These are phyloP conservation scores for Aspergillus diversus DNA, from an alignment of 495 filamentous ascomycete genomes.

Conservation along the genomic window DNA sequence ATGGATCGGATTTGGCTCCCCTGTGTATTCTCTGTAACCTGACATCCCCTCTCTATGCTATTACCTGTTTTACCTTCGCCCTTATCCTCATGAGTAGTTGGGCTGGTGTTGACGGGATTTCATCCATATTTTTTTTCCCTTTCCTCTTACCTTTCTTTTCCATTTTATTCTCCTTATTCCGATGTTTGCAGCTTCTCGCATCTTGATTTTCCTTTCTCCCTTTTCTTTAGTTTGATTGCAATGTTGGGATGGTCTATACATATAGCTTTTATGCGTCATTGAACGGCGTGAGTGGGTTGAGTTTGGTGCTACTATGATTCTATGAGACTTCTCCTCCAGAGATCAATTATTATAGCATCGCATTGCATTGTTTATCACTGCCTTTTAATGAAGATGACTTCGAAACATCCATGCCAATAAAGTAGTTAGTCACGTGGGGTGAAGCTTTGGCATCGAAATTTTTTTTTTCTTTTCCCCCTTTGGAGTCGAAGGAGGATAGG, in stretches of 20 bases:
- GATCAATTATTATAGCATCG: not conserved
- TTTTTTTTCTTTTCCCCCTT: not conserved
- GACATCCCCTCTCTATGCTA: conserved; percentile 11
- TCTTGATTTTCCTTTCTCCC: conserved; percentile 12
- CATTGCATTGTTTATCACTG: conserved; percentile 5
- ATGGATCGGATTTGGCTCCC: conserved; percentile 14
- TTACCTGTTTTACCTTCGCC: conserved; percentile 9
- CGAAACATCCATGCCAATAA: not conserved
- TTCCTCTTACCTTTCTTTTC: conserved; percentile 5
- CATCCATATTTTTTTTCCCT: conserved; percentile 21
- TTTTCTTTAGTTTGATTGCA: conserved; percentile 21
- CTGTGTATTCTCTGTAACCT: conserved; percentile 20
- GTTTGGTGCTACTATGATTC: conserved; percentile 19
- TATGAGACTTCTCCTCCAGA: conserved; percentile 7
- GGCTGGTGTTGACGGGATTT: conserved; percentile 27
- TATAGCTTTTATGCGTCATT: conserved; percentile 24
- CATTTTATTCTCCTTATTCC: not conserved
- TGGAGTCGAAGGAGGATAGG: not conserved
- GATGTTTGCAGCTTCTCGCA: conserved; percentile 7
- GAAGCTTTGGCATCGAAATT: conserved; percentile 10
- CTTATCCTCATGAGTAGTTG: conserved; percentile 22
- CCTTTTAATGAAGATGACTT: not conserved
- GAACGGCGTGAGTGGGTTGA: conserved; percentile 21
- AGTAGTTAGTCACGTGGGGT: conserved; percentile 14
- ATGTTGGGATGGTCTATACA: conserved; percentile 19